Base-by-base conservation (phyloP, 1,284 basidiomycete species). In the Peniophora sp. region DNA sequence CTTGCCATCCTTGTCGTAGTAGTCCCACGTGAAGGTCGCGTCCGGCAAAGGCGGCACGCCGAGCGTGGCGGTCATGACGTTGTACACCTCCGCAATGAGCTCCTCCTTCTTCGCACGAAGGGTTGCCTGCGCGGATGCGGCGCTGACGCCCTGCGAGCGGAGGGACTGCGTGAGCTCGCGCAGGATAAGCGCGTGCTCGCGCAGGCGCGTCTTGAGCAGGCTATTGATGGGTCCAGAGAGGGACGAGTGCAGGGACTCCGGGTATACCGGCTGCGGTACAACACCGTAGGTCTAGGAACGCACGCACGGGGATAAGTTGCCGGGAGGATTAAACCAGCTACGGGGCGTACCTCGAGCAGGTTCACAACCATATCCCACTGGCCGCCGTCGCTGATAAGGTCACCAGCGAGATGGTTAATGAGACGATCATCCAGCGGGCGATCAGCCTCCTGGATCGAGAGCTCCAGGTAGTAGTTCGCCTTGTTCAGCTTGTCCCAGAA, bases 401-500 rank as follows among this genome's bases (percentile, higher is more conserved):
- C 85, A 12, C 69, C 65, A 24, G 89, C 80, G 48, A 97, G 78
- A 70, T 87, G 86, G 46, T 75, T 79, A 48, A 97, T 73, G 12
- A 95, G 75, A 2, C 95, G 81, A 60, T 90, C 83, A 52, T 97
- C 91, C 45, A 96, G 69, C 0, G 89, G 84, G 51, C 85, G 77
- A 58, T 92, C 85, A 0, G 83, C 83, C 45, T 91, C 79, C 68
- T 96, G 77, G 58, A 98, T 89, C 52, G 87, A 81, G 46, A 85
- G 72, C 70, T 98, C 95, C 22, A 98, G 82, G 68, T 90, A 97
- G 71, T 90, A 95, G 73, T 98, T 97, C 50, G 86, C 77, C 69
- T 97, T 97, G 74, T 97, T 94, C 48, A 97, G 78, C 70, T 95
- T 95, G 70, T 96, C 92, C 74, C 86, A 95, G 75, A 96, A 94